Base-by-base conservation (phyloP, 2,329 filamentous ascomycete species). In the Sclerotinia spermophila region DNA sequence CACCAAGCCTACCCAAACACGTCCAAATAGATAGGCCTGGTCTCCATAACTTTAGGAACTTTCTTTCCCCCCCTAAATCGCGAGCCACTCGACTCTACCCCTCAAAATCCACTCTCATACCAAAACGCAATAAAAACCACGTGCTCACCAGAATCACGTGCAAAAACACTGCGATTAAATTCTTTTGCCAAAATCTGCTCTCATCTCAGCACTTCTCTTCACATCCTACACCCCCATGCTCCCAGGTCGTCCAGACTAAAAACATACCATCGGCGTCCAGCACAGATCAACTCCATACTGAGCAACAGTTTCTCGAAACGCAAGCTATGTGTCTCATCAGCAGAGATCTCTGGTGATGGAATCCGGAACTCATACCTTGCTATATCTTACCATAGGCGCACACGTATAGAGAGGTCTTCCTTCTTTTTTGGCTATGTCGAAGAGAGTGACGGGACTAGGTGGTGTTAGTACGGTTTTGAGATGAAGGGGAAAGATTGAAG, bases 321-420 rank as follows among this genome's bases (percentile, higher is more conserved):
- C 89, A 56, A 92, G 84, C 85, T 90, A 3, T 48, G 21, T 59
- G 35, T 51, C 21, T 64, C 44, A 15, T 65, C 2, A 65, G 61
- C 33, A 5, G 15, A 19, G 44, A 65, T 38, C 13, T 6, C 13
- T 6, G 6, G 13, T 35, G 2, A 1, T 10, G 4, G 10, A 35
- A 51, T 0, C 4, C 4, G 40, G 38, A 72, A 40, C 38, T 64
- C 67, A 40, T 78, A 79, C 79, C 74, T 89, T 89, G 80, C 86
- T 86, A 77, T 88, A 90, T 72, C 89, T 83, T 69, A 91, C 89
- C 89, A 91, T 91, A n/a, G 89, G 89, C 21, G 89, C 89, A 60
- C 84, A 87, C 30, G 88, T 84, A 75, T 86, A 86, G 10, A 90
- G 74, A 60, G 88, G 85, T 71, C 85, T 82, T 45, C 83, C 82